Evolutionary conservation across 2,329 filamentous ascomycete species (phyloP), one percentile per base, ranked within the genome.

Genomic region (Ophiostoma triangulosporum): DNA sequence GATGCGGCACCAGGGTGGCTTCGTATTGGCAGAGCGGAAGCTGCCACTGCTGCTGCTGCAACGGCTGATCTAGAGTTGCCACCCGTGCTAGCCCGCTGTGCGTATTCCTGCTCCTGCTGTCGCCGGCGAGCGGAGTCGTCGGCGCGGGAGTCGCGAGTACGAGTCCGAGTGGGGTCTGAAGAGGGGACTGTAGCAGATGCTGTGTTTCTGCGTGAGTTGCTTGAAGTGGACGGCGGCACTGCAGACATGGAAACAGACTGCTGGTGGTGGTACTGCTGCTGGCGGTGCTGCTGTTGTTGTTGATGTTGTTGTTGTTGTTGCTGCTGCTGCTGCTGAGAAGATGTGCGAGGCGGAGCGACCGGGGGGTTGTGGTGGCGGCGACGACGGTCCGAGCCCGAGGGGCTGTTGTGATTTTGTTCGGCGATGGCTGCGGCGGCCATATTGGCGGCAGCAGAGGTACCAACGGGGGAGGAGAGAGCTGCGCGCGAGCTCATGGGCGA

Each of bases 281-380:
- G 45, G 50, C 8, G 29, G 40, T 45, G 53, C 31, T 54, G 53
- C 8, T 48, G 63, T 45, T 32, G 27, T 17, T 48, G 45, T 6
- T 31, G 45, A 8, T 48, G 45, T n/a, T 52, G 54, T 9, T 52
- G 53, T 14, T 55, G 53, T 20, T 51, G 50, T 5, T 32, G 46
- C 17, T 45, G 53, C 46, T 50, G 53, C n/a, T 29, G n/a, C 15
- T 38, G 36, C 35, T 53, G 63, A 43, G 88, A 93, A 14, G 89
- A 94, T 7, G 86, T 90, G 63, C 89, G 80, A 33, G 87, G 86
- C 48, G 86, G 89, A 53, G 85, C 83, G 61, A 87, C 76, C 24
- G 86, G 84, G 52, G 85, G 80, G 70, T 76, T 80, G 68, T 73
- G 77, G 2, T 24, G 52, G 68, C 73, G 78, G 68, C 70, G 77